Evolutionary conservation across 768 basidiomycete species (phyloP).

Genomic region (Tylopilus vinaceipallidus): DNA sequence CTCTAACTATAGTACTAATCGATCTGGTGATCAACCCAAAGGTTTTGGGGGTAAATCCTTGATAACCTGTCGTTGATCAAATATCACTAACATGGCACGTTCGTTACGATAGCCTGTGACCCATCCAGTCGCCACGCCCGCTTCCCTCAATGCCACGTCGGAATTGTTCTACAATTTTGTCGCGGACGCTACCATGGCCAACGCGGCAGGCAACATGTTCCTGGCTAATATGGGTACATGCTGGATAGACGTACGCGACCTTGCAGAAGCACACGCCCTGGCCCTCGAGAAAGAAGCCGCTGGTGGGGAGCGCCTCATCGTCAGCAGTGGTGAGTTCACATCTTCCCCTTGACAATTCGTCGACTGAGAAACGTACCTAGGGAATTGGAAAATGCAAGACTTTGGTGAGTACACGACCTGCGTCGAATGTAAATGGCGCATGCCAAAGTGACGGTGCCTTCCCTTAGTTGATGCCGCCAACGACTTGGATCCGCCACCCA

Average conservation of each 20-base stretch:
- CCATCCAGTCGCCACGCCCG: conserved; percentile 37
- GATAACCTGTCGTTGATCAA: not conserved
- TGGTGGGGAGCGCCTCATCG: conserved; percentile 55
- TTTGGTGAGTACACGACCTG: too few relatives aligned
- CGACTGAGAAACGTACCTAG: conserved; percentile 4
- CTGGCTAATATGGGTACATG: conserved; percentile 23
- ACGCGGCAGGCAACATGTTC: conserved; percentile 23
- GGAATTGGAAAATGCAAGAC: conserved; percentile 26
- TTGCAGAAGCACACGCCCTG: conserved; percentile 50
- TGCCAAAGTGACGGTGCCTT: not conserved
- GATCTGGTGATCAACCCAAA: not conserved
- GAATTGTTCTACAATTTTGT: conserved; percentile 34
- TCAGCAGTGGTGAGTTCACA: conserved; percentile 32
- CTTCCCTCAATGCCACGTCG: conserved; percentile 41
- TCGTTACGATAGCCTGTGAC: conserved; percentile 37
- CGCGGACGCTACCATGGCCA: conserved; percentile 17
- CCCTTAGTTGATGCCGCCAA: conserved; percentile 37
- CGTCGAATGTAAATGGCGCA: not conserved
- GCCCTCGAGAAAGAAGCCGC: conserved; percentile 53
- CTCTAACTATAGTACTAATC: too few relatives aligned
- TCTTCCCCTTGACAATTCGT: not conserved
- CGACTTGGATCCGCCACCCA: conserved; percentile 29
- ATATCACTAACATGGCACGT: not conserved
- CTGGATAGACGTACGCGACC: conserved; percentile 55
- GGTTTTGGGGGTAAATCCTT: conserved; percentile 29